These are phyloP conservation scores for Tilletia caries DNA, from an alignment of 1,284 basidiomycete genomes.

Conservation along the genomic window DNA sequence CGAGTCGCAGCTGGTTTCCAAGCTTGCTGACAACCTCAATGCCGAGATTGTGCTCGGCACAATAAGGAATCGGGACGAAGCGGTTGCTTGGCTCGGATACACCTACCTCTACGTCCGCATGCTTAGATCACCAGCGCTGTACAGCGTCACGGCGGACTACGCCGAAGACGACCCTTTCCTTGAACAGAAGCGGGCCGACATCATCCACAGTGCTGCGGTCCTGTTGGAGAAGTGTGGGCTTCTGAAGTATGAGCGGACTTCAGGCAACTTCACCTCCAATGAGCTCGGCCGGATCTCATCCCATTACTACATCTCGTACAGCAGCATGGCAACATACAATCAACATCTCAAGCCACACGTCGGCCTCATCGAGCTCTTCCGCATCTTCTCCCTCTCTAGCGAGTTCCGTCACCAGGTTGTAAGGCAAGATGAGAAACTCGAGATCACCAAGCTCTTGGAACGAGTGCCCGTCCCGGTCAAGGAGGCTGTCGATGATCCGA, in stretches of 20 bases:
- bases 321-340: conserved; percentile 95
- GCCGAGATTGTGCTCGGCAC: conserved; percentile 96
- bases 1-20: conserved; percentile 89
- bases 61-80: conserved; percentile 86
- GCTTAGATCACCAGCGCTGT: conserved; percentile 83
- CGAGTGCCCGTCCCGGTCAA: conserved; percentile 96
- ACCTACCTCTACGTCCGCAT: conserved; percentile 77
- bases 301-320: conserved; percentile 93
- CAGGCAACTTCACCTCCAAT: conserved; percentile 70
- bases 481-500: conserved; percentile 90
- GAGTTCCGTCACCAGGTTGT: conserved; percentile 91
- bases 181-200: conserved; percentile 89
- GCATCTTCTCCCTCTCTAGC: conserved; percentile 92
- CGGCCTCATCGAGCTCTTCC: conserved; percentile 84
- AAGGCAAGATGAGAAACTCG: conserved; percentile 59
- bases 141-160: conserved; percentile 86
- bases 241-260: conserved; percentile 85
- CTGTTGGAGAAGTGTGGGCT: conserved; percentile 90
- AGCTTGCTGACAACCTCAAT: conserved; percentile 91
- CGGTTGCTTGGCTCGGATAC: conserved; percentile 76
- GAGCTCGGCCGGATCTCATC: conserved; percentile 84
- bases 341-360: conserved; percentile 86
- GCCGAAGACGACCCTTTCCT: conserved; percentile 77
- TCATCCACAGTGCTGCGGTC: conserved; percentile 88
- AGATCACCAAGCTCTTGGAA: conserved; percentile 87